Evolutionary conservation across 148 eudicot species (phyloP).

Genomic region (Suaeda aralocaspica): DNA sequence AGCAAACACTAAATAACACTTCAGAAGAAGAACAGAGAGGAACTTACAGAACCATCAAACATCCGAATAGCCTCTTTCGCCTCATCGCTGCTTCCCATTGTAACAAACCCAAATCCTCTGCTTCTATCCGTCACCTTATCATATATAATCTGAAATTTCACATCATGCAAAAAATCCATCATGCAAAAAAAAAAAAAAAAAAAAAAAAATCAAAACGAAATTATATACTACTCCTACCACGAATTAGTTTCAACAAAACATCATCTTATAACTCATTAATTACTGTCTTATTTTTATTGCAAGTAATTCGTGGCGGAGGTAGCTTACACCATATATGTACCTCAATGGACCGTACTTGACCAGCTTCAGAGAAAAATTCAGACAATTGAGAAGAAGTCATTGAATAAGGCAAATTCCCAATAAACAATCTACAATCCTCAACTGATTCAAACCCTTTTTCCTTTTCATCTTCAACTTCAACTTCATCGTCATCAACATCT

Average conservation of each 20-base stretch:
- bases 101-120: slow-evolving; percentile 86
- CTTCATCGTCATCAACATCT: neutral
- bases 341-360: slow-evolving; percentile 58
- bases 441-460: slow-evolving; percentile 21
- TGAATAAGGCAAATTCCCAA: slow-evolving; percentile 77
- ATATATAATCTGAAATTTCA: slow-evolving; percentile 59
- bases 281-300: too few species aligned
- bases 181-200: neutral
- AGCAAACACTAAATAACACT: too few species aligned
- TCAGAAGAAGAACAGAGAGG: too few species aligned
- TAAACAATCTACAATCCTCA: slow-evolving; percentile 59
- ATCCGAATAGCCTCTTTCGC: slow-evolving; percentile 70
- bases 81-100: slow-evolving; percentile 68
- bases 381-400: slow-evolving; percentile 55
- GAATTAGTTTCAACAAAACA: too few species aligned
- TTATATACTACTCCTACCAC: too few species aligned
- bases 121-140: slow-evolving; percentile 88
- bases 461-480: slow-evolving; percentile 19
- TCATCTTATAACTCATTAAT: too few species aligned
- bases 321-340: slow-evolving; percentile 31
- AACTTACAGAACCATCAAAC: slow-evolving; percentile 87
- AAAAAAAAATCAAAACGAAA: neutral
- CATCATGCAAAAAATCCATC: neutral
- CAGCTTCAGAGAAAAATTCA: slow-evolving; percentile 63
- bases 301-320: too few species aligned